Conservation (phyloP, 768 basidiomycete species). For the Serpula lacrymans region DNA sequence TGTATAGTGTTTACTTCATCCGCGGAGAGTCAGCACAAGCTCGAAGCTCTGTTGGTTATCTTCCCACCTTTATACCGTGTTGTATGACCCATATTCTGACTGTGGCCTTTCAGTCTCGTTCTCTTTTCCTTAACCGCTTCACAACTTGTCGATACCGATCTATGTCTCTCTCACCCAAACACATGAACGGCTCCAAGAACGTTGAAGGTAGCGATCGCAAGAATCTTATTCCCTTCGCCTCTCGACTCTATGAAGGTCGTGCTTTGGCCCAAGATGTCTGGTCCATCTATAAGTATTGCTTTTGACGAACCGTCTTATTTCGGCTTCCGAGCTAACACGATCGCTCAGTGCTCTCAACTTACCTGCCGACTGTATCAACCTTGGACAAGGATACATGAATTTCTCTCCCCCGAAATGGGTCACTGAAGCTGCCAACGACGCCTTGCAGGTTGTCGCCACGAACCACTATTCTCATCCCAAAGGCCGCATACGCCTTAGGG, state of each 20-base stretch:
- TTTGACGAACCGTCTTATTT: constrained; percentile 8
- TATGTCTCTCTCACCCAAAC: too few relatives aligned
- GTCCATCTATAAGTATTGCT: constrained; percentile 78
- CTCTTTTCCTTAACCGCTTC: too few relatives aligned
- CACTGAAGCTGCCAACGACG: constrained; percentile 65
- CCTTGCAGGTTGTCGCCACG: constrained; percentile 54
- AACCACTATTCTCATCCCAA: constrained; percentile 94
- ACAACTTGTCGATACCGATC: too few relatives aligned
- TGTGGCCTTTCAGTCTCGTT: too few relatives aligned
- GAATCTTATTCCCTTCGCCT: constrained; percentile 64
- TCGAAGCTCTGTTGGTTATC: too few relatives aligned
- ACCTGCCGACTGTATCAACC: constrained; percentile 90
- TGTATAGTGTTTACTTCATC: too few relatives aligned
- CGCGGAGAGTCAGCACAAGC: too few relatives aligned
- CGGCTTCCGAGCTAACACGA: constrained; percentile 6
- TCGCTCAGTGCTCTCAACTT: constrained; percentile 73
- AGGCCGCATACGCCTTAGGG: constrained; percentile 81
- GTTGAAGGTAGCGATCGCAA: constrained; percentile 32
- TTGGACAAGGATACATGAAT: constrained; percentile 96
- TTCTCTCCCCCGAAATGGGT: constrained; percentile 84
- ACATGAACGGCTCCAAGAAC: neutral
- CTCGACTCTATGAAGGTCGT: constrained; percentile 69
- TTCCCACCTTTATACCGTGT: too few relatives aligned
- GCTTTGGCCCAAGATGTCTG: constrained; percentile 84
- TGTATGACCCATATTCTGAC: too few relatives aligned